Conservation (phyloP, 257 asterid genomes). For the Plectranthus barbatus region DNA sequence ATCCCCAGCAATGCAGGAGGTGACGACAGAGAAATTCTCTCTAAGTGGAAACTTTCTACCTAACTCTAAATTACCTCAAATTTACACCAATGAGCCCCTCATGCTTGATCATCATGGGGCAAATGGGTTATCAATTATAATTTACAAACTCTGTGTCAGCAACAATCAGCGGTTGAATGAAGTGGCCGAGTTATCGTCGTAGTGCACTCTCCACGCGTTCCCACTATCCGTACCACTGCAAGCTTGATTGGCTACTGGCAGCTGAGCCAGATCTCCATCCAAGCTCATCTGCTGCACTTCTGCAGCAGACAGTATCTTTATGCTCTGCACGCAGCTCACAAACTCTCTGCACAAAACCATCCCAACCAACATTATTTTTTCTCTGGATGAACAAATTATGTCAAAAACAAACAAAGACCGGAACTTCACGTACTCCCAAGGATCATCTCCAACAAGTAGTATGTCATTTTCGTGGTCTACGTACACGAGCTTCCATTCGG, state of each 20-base stretch:
- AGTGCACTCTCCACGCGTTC: slow-evolving; percentile 73
- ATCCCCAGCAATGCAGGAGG: too few relatives aligned
- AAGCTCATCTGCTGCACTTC: slow-evolving; percentile 96
- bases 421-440: slow-evolving; percentile 66
- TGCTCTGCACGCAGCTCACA: slow-evolving; percentile 89
- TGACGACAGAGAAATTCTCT: background rate
- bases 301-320: slow-evolving; percentile 76
- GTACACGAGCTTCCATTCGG: slow-evolving; percentile 89
- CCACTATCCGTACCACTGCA: slow-evolving; percentile 88
- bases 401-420: background rate
- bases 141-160: background rate
- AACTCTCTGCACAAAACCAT: slow-evolving; percentile 62
- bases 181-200: slow-evolving; percentile 60
- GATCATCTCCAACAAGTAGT: slow-evolving; percentile 82
- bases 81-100: slow-evolving; percentile 27
- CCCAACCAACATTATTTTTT: too few relatives aligned
- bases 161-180: slow-evolving; percentile 52
- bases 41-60: background rate
- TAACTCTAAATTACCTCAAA: slow-evolving; percentile 19
- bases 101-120: slow-evolving; percentile 4
- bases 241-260: slow-evolving; percentile 67
- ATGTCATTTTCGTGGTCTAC: slow-evolving; percentile 83
- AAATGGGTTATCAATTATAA: slow-evolving; percentile 21
- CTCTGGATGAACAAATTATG: too few relatives aligned
- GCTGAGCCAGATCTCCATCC: slow-evolving; percentile 74